phyloP scores from a whole-genome alignment of 805 yeast genomes.

The Maudiozyma serrabonitensis region DNA sequence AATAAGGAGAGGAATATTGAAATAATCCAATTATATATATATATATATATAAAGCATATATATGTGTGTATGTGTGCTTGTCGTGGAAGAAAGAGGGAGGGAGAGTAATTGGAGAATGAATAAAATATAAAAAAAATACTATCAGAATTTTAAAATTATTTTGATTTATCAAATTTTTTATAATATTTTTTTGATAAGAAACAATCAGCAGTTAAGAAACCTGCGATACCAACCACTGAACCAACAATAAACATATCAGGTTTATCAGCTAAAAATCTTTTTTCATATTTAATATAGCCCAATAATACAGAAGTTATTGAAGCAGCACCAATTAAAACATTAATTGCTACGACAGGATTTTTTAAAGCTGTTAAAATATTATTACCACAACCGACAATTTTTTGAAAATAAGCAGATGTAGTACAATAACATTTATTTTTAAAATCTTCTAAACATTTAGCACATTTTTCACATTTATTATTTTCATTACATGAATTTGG shows the following conservation, averaged over 20 bases:
- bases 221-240: conserved; percentile 44
- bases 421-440: background rate
- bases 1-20: background rate
- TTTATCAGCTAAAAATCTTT: conserved; percentile 34
- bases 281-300: conserved; percentile 42
- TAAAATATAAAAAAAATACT: background rate
- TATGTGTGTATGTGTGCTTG: background rate
- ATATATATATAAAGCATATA: background rate
- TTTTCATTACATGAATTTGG: background rate
- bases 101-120: background rate
- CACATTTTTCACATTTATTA: background rate
- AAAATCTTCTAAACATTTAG: background rate
- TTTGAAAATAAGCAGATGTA: background rate
- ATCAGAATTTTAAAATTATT: background rate
- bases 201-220: conserved; percentile 46
- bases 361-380: conserved; percentile 25
- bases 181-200: conserved; percentile 44
- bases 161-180: conserved; percentile 42
- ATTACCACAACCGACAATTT: background rate
- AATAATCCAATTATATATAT: background rate
- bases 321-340: conserved; percentile 40
- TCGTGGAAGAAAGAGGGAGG: background rate
- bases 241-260: conserved; percentile 39
- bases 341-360: conserved; percentile 54
- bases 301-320: conserved; percentile 40